These are phyloP conservation scores for Alternaria dauci DNA, from an alignment of 2,329 filamentous ascomycete genomes.

Conservation along the genomic window DNA sequence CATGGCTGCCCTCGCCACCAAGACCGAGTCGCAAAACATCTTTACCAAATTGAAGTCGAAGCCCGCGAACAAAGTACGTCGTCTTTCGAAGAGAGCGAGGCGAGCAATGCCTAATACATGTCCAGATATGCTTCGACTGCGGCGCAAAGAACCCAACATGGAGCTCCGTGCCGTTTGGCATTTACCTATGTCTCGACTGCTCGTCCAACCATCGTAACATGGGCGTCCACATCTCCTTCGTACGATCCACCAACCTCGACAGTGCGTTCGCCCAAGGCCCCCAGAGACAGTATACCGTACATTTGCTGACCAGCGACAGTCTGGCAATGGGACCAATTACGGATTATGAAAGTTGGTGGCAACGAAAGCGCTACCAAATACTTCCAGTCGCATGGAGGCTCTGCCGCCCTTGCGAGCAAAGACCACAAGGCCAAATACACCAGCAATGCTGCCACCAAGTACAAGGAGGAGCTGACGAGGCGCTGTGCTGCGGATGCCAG, in stretches of 20 bases:
- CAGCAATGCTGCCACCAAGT: constrained; percentile 90
- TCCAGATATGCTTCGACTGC: constrained; percentile 96
- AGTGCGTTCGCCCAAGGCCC: constrained; percentile 67
- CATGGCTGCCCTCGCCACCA: constrained; percentile 77
- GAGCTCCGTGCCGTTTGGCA: constrained; percentile 96
- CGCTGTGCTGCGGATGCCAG: constrained; percentile 82
- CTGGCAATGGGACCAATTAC: constrained; percentile 99
- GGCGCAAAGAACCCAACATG: constrained; percentile 97
- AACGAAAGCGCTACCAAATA: constrained; percentile 98
- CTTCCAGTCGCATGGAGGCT: constrained; percentile 96
- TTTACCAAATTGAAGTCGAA: constrained; percentile 98
- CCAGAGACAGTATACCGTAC: not conserved
- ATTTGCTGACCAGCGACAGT: constrained; percentile 50
- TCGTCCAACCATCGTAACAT: constrained; percentile 97
- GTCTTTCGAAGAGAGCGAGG: constrained; percentile 35
- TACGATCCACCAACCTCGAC: constrained; percentile 97
- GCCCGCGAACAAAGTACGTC: constrained; percentile 86
- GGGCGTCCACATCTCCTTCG: constrained; percentile 98
- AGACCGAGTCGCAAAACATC: constrained; percentile 94
- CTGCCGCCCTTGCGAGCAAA: constrained; percentile 92
- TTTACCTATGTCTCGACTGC: constrained; percentile 98
- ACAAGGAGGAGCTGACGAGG: constrained; percentile 95
- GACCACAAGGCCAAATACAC: constrained; percentile 97
- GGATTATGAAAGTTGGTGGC: constrained; percentile 96
- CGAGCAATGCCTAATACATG: constrained; percentile 32